Evolutionary conservation across 2,329 filamentous ascomycete species (phyloP).

Genomic region (Cytospora mali): DNA sequence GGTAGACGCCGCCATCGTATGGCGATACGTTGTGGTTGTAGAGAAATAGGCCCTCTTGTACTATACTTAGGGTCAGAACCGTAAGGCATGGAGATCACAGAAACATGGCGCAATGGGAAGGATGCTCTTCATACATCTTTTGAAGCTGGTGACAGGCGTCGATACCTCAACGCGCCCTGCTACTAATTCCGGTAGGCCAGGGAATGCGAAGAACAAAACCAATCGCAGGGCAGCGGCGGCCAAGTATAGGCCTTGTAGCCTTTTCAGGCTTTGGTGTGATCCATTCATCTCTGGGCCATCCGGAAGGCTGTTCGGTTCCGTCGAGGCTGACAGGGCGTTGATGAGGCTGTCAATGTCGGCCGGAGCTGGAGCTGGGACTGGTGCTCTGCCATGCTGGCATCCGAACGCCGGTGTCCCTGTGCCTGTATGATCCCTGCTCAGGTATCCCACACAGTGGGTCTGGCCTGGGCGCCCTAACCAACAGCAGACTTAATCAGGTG

Average conservation of each 20-base stretch:
- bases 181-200: constrained; percentile 79
- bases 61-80: constrained; percentile 46
- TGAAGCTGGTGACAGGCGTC: constrained; percentile 96
- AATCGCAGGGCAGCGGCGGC: constrained; percentile 79
- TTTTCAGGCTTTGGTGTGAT: constrained; percentile 42
- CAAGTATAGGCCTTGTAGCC: constrained; percentile 69
- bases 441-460: not conserved
- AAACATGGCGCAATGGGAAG: not conserved
- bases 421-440: constrained; percentile 3
- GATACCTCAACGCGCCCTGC: constrained; percentile 94
- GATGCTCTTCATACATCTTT: constrained; percentile 69
- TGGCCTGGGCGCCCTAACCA: not conserved
- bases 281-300: constrained; percentile 38
- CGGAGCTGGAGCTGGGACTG: not conserved
- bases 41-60: constrained; percentile 94
- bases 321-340: constrained; percentile 7
- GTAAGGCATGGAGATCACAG: not conserved
- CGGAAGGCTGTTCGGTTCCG: constrained; percentile 10
- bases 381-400: constrained; percentile 24
- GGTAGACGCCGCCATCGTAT: constrained; percentile 87
- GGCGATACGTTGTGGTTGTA: constrained; percentile 96
- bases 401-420: constrained; percentile 6
- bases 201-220: constrained; percentile 78
- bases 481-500: not conserved
- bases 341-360: constrained; percentile 7